Conservation (phyloP, 345 rosid genomes). For the Populus simonii region DNA sequence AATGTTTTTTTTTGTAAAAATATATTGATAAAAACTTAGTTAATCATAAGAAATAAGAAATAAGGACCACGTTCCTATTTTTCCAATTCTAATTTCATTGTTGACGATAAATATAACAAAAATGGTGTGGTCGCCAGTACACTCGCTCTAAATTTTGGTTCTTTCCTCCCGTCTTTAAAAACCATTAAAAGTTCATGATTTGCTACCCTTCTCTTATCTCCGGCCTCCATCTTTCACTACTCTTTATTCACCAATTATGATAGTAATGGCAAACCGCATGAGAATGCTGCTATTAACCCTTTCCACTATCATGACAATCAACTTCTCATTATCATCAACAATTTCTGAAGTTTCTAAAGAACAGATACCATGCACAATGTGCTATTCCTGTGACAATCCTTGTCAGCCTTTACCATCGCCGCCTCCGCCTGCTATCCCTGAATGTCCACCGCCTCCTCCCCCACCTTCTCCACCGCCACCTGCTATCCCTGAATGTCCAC, state of each 20-base stretch:
- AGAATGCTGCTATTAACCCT: background rate
- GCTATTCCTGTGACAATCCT: conserved; percentile 15
- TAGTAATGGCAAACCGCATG: conserved; percentile 6
- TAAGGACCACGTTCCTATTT: conserved; percentile 4
- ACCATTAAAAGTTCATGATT: too few relatives aligned
- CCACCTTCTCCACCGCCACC: background rate
- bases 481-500: background rate
- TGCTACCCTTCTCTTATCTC: background rate
- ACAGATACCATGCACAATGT: conserved; percentile 11
- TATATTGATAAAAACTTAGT: too few relatives aligned
- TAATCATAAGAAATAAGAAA: too few relatives aligned
- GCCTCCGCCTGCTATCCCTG: background rate
- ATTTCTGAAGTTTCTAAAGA: background rate
- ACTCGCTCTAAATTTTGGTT: background rate
- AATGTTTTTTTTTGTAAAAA: too few relatives aligned
- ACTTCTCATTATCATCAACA: background rate
- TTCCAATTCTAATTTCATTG: background rate
- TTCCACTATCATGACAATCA: conserved; percentile 10
- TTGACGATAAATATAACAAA: conserved; percentile 15
- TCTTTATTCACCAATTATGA: too few relatives aligned
- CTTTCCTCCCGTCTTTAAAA: too few relatives aligned
- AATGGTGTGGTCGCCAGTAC: conserved; percentile 28
- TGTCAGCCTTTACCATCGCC: conserved; percentile 2
- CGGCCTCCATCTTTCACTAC: background rate
- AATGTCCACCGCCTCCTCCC: conserved; percentile 16